Conservation (phyloP, 2,329 filamentous ascomycete species). For the Alternaria sp. region DNA sequence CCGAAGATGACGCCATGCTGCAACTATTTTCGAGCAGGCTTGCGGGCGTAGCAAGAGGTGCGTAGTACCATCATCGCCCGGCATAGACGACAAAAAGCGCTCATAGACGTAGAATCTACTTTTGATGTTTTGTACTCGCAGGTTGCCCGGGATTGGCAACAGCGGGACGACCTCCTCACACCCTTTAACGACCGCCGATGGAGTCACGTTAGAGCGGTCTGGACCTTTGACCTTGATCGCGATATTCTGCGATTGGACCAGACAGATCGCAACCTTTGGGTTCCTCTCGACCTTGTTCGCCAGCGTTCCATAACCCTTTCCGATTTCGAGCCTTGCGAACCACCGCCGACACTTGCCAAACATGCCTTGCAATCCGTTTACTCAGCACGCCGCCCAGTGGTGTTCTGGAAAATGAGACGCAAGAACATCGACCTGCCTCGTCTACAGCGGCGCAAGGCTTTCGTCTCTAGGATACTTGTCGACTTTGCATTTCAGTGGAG, state of each 20-base stretch:
- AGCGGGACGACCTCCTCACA: slow-evolving; percentile 17
- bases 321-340: slow-evolving; percentile 19
- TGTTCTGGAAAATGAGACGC: slow-evolving; percentile 13
- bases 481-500: slow-evolving; percentile 23
- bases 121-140: slow-evolving; percentile 15
- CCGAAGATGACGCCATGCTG: slow-evolving; percentile 12
- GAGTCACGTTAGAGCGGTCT: slow-evolving; percentile 4
- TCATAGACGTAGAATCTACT: slow-evolving; percentile 16
- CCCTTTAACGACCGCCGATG: slow-evolving; percentile 15
- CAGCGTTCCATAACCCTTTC: slow-evolving; percentile 17
- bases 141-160: slow-evolving; percentile 12
- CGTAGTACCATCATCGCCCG: slow-evolving; percentile 1
- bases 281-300: slow-evolving; percentile 18
- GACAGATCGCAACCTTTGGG: background rate
- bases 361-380: slow-evolving; percentile 8
- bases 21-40: slow-evolving; percentile 13
- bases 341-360: slow-evolving; percentile 2
- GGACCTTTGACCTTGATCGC: slow-evolving; percentile 20
- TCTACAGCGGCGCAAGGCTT: slow-evolving; percentile 16
- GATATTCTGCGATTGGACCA: slow-evolving; percentile 17
- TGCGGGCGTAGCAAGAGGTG: slow-evolving; percentile 14
- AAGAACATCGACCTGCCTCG: slow-evolving; percentile 4
- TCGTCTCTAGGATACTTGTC: slow-evolving; percentile 14
- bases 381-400: background rate
- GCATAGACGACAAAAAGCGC: background rate